Conservation (phyloP, 2,329 filamentous ascomycete species). For the Fusarium nodosum region DNA sequence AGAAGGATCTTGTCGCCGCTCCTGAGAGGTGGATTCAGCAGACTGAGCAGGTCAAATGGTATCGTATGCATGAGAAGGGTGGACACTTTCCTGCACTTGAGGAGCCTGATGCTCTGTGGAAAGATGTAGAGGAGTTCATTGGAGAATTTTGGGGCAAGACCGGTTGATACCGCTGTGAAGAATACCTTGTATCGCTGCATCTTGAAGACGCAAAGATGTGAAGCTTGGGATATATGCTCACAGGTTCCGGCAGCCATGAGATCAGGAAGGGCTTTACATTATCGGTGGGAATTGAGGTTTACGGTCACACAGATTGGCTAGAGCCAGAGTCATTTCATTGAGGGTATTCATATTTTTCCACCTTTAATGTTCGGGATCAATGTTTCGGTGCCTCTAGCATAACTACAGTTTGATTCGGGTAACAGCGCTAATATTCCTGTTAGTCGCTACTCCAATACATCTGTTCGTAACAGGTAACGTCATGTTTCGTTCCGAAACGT, state of each 20-base stretch:
- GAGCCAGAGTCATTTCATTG: too few species aligned
- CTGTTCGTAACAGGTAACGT: background rate
- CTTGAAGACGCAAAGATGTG: background rate
- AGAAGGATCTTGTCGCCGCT: constrained; percentile 7
- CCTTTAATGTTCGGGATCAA: background rate
- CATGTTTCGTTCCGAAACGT: background rate
- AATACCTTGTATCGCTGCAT: accelerated
- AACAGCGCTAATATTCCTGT: background rate
- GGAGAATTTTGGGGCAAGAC: constrained; percentile 9
- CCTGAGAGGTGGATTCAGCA: constrained; percentile 26
- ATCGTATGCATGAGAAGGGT: constrained; percentile 28
- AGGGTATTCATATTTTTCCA: background rate
- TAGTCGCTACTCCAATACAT: background rate
- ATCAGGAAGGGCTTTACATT: background rate
- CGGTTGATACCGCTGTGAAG: accelerated
- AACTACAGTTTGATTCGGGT: background rate
- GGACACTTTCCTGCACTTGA: constrained; percentile 41
- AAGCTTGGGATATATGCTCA: background rate
- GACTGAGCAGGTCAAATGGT: constrained; percentile 26
- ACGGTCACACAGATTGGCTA: background rate
- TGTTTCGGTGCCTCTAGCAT: background rate
- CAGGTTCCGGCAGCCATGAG: too few species aligned
- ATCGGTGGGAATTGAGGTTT: background rate
- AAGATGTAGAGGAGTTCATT: constrained; percentile 35
- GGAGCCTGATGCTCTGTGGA: constrained; percentile 29